Conservation (phyloP, 2,329 filamentous ascomycete genomes). For the Verticillium nonalfalfae region DNA sequence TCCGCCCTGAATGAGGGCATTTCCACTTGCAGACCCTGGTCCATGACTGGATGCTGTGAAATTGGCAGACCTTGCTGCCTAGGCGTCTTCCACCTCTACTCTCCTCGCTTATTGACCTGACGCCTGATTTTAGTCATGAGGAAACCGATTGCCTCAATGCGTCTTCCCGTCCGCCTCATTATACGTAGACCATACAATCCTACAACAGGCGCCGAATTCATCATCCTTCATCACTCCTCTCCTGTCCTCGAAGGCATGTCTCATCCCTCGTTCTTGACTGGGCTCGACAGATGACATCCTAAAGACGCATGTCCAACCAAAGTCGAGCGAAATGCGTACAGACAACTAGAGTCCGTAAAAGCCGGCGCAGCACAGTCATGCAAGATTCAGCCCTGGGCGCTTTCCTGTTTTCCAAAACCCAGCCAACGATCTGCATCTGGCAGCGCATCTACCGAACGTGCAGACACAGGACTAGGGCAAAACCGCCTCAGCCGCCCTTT, state of each 20-base stretch:
- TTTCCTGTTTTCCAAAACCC: not conserved
- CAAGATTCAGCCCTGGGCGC: not conserved
- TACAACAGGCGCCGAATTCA: not conserved
- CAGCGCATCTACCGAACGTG: not conserved
- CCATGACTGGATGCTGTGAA: not conserved
- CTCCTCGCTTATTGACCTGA: not conserved
- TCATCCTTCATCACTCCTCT: not conserved
- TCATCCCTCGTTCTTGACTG: not conserved
- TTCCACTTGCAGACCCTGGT: not conserved
- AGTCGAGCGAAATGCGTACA: not conserved
- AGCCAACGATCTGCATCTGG: not conserved
- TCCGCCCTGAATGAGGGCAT: not conserved
- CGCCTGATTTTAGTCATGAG: not conserved
- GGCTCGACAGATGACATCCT: not conserved
- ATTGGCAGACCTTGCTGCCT: not conserved
- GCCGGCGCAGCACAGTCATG: not conserved
- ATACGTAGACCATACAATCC: constrained; percentile 1
- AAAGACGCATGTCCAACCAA: constrained; percentile 1
- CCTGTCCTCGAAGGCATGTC: not conserved
- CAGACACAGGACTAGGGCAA: not conserved
- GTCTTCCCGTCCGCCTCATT: not conserved
- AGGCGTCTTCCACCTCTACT: not conserved
- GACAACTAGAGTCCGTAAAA: not conserved
- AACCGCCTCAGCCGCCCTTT: constrained; percentile 49
- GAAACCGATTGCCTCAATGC: not conserved